phyloP scores from a whole-genome alignment of 768 basidiomycete species.

The Rhizopogon vulgaris region DNA sequence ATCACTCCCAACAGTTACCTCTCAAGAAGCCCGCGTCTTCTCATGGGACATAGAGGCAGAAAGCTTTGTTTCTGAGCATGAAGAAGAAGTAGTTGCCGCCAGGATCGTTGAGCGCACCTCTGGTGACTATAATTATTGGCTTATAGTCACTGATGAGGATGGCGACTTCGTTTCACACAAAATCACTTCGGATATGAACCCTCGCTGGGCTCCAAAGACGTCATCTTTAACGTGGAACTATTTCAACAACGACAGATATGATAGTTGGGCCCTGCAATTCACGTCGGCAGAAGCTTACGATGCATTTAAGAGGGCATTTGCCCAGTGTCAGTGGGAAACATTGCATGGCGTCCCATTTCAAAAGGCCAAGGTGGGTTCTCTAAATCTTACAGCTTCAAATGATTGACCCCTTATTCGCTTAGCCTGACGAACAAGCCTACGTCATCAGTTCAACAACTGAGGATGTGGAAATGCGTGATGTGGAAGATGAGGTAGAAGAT shows the following conservation, averaged over 20 bases:
- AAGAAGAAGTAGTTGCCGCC: constrained; percentile 52
- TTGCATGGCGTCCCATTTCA: constrained; percentile 67
- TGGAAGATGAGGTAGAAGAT: constrained; percentile 66
- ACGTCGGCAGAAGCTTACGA: constrained; percentile 46
- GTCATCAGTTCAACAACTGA: constrained; percentile 68
- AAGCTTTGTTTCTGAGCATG: constrained; percentile 38
- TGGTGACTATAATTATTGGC: constrained; percentile 49
- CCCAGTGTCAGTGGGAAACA: constrained; percentile 74
- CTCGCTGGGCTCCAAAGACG: constrained; percentile 55
- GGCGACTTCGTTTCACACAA: constrained; percentile 54
- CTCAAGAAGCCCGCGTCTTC: constrained; percentile 52
- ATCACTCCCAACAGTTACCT: constrained; percentile 22
- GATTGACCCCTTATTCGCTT: constrained; percentile 1
- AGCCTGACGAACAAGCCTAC: constrained; percentile 86
- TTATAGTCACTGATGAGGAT: constrained; percentile 46
- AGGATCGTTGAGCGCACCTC: constrained; percentile 43
- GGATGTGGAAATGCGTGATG: constrained; percentile 86
- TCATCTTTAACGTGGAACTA: constrained; percentile 89
- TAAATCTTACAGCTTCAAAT: neutral
- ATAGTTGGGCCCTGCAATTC: constrained; percentile 85
- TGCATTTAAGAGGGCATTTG: constrained; percentile 56
- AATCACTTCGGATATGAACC: constrained; percentile 65
- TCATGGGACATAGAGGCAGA: constrained; percentile 50
- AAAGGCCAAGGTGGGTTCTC: constrained; percentile 64
- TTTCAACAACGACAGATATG: constrained; percentile 45